Percentiles rank a stretch among this genome's conserved stretches.
Evolutionary conservation across 2,329 filamentous ascomycete species (phyloP).

Genomic region (Trichoderma brevicompactum): DNA sequence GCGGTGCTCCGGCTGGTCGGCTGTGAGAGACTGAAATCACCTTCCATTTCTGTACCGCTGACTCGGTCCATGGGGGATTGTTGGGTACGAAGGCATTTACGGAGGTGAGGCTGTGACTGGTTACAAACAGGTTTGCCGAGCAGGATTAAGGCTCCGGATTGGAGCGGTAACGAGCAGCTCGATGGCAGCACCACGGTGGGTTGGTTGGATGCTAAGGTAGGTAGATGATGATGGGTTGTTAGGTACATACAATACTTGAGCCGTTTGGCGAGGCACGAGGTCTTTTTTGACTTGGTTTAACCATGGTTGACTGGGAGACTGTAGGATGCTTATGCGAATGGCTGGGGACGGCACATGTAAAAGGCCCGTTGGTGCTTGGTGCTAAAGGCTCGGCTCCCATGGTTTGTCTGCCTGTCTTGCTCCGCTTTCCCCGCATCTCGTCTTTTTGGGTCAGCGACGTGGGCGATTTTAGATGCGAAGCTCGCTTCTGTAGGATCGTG

Average conservation of each 20-base stretch:
- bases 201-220: no score
- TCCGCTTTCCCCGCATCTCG: conserved; percentile 24
- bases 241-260: not conserved
- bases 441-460: not conserved
- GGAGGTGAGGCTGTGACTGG: conserved; percentile 6
- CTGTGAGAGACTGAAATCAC: not conserved
- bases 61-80: no score
- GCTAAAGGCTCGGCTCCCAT: not conserved
- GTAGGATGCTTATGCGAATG: not conserved
- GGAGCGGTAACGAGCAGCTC: not conserved
- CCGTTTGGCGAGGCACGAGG: not conserved
- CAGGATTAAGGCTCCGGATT: conserved; percentile 1
- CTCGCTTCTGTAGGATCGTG: not conserved
- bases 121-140: conserved; percentile 14
- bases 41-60: conserved; percentile 14
- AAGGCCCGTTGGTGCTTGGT: not conserved
- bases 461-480: not conserved
- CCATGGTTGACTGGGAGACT: not conserved
- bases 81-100: not conserved
- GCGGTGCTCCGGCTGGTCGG: conserved; percentile 8
- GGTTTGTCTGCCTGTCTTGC: not conserved
- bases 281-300: not conserved
- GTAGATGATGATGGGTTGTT: no score
- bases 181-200: no score
- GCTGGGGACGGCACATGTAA: conserved; percentile 2